Conservation (phyloP, 768 basidiomycete genomes). For the Kwoniella dejecticola region DNA sequence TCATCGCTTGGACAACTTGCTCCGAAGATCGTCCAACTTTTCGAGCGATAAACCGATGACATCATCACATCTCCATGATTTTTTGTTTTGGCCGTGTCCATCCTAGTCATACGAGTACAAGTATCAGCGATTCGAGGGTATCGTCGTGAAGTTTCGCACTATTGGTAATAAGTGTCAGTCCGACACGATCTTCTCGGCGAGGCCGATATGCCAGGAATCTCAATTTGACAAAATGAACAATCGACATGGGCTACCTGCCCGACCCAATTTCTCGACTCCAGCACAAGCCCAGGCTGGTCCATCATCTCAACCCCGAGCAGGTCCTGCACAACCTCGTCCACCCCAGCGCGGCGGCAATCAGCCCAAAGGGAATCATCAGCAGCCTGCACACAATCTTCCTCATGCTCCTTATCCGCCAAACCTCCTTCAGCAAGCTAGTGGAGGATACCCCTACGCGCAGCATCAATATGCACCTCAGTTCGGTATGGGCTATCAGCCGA, state of each 20-base stretch:
- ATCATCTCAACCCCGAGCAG: background rate
- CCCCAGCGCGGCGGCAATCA: too few relatives aligned
- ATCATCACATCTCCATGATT: conserved; percentile 11
- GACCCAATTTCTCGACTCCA: conserved; percentile 15
- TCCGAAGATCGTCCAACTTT: background rate
- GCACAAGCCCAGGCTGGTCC: conserved; percentile 13
- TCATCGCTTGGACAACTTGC: background rate
- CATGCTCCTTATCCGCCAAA: background rate
- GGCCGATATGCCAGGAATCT: background rate
- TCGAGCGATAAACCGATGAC: conserved; percentile 2
- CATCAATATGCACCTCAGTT: background rate
- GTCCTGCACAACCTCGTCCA: background rate
- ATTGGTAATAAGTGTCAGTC: background rate
- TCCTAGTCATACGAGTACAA: too few relatives aligned
- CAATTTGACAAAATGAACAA: conserved; percentile 9
- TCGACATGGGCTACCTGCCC: conserved; percentile 16
- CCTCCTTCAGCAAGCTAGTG: background rate
- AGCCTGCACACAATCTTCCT: background rate
- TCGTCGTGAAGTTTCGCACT: too few relatives aligned
- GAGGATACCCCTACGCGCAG: conserved; percentile 1
- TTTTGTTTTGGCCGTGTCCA: background rate
- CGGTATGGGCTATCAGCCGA: conserved; percentile 14
- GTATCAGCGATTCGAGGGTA: too few relatives aligned
- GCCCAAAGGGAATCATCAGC: background rate
- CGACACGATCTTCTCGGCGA: background rate